These are phyloP conservation scores for Psilocybe cubensis DNA, from an alignment of 768 basidiomycete genomes.

Conservation along the genomic window DNA sequence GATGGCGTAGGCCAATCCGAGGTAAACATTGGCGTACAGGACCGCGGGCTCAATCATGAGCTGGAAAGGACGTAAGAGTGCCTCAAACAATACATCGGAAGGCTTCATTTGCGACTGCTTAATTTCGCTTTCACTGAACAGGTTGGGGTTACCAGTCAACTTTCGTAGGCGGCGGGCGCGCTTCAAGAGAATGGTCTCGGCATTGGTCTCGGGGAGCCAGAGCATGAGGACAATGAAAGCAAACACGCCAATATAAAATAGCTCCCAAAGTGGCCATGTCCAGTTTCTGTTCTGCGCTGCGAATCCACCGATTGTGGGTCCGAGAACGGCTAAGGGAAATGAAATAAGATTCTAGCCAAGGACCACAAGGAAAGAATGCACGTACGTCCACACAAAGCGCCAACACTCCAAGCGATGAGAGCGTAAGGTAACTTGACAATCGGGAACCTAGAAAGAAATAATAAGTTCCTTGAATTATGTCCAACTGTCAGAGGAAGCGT, in stretches of 20 bases:
- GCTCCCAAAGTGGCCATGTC: neutral
- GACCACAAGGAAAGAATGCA: neutral
- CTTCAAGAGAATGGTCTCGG: constrained; percentile 3
- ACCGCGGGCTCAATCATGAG: constrained; percentile 5
- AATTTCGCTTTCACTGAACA: constrained; percentile 4
- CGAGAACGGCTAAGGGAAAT: neutral
- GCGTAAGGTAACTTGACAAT: neutral
- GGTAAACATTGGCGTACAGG: neutral
- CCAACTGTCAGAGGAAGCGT: neutral
- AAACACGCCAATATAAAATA: neutral
- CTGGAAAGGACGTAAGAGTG: constrained; percentile 6
- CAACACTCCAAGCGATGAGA: neutral
- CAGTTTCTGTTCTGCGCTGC: neutral
- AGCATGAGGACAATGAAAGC: neutral
- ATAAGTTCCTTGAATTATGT: neutral
- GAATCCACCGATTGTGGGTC: neutral
- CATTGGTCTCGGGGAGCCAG: constrained; percentile 2
- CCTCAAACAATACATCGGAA: neutral
- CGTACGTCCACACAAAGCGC: constrained; percentile 1
- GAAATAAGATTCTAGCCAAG: neutral
- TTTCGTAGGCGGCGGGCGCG: constrained; percentile 2
- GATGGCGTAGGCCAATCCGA: constrained; percentile 3
- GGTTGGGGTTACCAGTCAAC: neutral
- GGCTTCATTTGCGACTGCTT: constrained; percentile 4
- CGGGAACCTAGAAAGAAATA: neutral